Conservation (phyloP, 768 basidiomycete genomes). For the Macrolepiota albuminosa region DNA sequence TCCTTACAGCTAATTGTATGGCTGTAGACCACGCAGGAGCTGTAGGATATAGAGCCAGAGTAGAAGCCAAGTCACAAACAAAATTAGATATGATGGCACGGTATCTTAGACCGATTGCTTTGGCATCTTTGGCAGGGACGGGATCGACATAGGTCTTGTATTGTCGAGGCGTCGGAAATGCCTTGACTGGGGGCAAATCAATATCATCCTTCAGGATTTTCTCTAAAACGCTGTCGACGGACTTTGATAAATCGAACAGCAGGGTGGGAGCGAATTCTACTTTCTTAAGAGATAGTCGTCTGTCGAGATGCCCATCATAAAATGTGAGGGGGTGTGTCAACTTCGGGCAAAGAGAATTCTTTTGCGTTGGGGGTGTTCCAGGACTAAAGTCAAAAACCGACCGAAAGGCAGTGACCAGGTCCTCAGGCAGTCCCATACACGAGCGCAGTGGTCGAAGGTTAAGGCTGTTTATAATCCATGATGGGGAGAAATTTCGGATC, state of each 20-base stretch:
- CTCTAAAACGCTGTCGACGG: neutral
- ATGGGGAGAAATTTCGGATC: neutral
- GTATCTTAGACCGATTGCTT: neutral
- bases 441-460: neutral
- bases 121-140: neutral
- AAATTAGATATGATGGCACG: neutral
- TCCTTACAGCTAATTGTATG: neutral
- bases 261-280: neutral
- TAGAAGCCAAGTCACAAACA: neutral
- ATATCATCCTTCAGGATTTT: neutral
- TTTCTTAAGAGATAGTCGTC: neutral
- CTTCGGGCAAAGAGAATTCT: neutral
- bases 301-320: conserved; percentile 8
- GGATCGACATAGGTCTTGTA: neutral
- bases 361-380: neutral
- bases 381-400: neutral
- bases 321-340: neutral
- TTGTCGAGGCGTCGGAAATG: neutral
- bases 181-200: neutral
- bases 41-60: neutral
- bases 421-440: neutral
- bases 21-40: neutral
- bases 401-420: neutral
- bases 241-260: neutral
- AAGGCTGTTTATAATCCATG: neutral